phyloP scores from a whole-genome alignment of 352 stramenopile genomes.

The Globisporangium recalcitrans region DNA sequence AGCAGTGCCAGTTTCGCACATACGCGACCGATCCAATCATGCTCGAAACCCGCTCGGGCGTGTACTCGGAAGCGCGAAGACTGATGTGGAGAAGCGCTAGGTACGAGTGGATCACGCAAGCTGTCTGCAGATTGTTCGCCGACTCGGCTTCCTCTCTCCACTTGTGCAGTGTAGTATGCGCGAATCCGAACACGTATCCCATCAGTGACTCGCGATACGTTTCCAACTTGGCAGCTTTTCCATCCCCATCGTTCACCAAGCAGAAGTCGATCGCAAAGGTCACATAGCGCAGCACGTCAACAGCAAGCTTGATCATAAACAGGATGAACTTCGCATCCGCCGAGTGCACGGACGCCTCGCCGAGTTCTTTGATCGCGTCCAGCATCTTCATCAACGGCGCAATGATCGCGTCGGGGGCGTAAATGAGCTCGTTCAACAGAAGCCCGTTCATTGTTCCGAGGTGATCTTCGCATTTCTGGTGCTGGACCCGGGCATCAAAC shows the following conservation, averaged over 20 bases:
- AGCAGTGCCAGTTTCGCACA: constrained; percentile 90
- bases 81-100: constrained; percentile 65
- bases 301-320: constrained; percentile 83
- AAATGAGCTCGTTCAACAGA: constrained; percentile 97
- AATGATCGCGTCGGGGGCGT: constrained; percentile 89
- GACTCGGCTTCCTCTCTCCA: constrained; percentile 71
- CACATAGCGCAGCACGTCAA: constrained; percentile 75
- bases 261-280: constrained; percentile 65
- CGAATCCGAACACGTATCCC: constrained; percentile 67
- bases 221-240: constrained; percentile 37
- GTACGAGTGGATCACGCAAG: constrained; percentile 85
- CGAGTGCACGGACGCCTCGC: constrained; percentile 76
- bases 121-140: constrained; percentile 70
- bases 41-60: constrained; percentile 48
- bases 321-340: constrained; percentile 81
- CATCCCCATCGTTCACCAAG: constrained; percentile 24
- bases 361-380: constrained; percentile 72
- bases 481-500: constrained; percentile 64
- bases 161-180: constrained; percentile 62
- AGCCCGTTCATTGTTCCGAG: constrained; percentile 95
- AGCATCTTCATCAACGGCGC: constrained; percentile 77
- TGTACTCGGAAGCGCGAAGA: constrained; percentile 66
- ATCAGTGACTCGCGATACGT: constrained; percentile 51
- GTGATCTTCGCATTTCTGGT: constrained; percentile 83
- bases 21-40: constrained; percentile 84